Conservation (phyloP, 768 basidiomycete genomes). For the Phlebiopsis flavidoalba region DNA sequence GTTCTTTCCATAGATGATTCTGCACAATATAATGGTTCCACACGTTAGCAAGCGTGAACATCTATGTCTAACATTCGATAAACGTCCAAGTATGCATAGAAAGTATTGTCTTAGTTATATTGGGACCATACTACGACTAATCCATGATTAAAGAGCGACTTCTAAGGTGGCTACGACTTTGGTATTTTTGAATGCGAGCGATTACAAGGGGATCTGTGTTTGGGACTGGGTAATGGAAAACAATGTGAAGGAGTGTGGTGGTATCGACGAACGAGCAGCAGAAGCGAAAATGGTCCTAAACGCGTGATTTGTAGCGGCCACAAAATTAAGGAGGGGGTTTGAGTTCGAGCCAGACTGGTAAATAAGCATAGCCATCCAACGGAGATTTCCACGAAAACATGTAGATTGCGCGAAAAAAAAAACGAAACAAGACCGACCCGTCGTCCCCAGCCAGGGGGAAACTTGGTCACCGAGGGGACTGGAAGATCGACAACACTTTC, state of each 20-base stretch:
- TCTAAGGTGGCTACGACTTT: constrained; percentile 5
- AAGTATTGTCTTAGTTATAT: not conserved
- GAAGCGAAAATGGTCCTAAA: not conserved
- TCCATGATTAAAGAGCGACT: constrained; percentile 8
- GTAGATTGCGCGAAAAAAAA: constrained; percentile 1
- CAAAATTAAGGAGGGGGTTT: constrained; percentile 4
- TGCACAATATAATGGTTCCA: too few species aligned
- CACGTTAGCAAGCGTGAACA: too few species aligned
- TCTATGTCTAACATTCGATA: too few species aligned
- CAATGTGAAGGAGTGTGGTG: constrained; percentile 9
- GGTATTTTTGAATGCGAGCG: constrained; percentile 5
- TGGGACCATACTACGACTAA: constrained; percentile 1
- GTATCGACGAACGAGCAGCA: constrained; percentile 4
- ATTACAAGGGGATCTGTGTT: constrained; percentile 6
- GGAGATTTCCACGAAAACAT: constrained; percentile 8
- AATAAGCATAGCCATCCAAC: constrained; percentile 14
- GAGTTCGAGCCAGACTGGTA: constrained; percentile 5
- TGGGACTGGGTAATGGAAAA: constrained; percentile 11
- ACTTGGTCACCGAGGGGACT: constrained; percentile 46
- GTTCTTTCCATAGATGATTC: too few species aligned
- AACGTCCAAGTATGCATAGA: not conserved
- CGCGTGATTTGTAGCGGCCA: not conserved
- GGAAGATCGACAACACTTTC: constrained; percentile 80
- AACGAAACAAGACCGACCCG: not conserved
- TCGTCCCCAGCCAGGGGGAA: not conserved